Evolutionary conservation across 345 rosid genomes (phyloP).

Genomic region (Syzygium grande): DNA sequence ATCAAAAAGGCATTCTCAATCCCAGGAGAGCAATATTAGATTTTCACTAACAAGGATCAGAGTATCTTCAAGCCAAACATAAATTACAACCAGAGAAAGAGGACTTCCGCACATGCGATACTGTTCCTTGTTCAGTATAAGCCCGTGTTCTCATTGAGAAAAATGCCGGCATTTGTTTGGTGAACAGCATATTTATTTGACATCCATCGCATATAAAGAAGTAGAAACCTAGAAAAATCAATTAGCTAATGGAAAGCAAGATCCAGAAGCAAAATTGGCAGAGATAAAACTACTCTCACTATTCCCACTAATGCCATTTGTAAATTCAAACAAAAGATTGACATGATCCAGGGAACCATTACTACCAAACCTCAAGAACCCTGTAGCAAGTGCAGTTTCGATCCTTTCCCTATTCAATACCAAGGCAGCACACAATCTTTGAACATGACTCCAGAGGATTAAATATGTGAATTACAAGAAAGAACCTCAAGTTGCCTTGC

Average conservation of each 20-base stretch:
- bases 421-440: background rate
- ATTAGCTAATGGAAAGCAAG: background rate
- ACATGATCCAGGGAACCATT: background rate
- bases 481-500: background rate
- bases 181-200: background rate
- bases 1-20: background rate
- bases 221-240: background rate
- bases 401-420: background rate
- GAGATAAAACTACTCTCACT: background rate
- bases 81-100: background rate
- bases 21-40: background rate
- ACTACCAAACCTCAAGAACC: background rate
- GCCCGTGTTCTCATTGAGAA: background rate
- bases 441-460: background rate
- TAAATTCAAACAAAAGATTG: background rate
- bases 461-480: background rate
- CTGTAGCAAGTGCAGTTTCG: background rate
- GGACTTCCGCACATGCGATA: background rate
- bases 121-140: background rate
- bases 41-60: background rate
- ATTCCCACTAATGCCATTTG: background rate
- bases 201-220: background rate
- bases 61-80: background rate
- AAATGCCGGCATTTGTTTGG: background rate
- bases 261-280: background rate